Conservation (phyloP, 2,329 filamentous ascomycete species). For the Dryadomyces sulphureus region DNA sequence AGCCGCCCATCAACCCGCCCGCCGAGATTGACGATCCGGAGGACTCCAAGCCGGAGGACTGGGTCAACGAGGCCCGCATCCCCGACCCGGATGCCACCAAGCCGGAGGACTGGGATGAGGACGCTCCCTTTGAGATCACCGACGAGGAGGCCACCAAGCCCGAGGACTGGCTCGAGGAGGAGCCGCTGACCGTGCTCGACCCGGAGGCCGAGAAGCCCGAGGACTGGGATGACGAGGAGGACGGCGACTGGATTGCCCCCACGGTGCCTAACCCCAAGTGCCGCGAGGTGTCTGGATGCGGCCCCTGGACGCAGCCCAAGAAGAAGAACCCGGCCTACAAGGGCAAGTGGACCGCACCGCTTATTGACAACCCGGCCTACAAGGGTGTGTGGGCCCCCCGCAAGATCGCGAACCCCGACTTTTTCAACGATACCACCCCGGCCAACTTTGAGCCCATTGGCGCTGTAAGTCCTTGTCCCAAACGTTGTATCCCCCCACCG, state of each 20-base stretch:
- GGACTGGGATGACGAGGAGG: slow-evolving; percentile 99
- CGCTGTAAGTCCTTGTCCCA: slow-evolving; percentile 51
- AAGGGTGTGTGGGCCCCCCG: slow-evolving; percentile 89
- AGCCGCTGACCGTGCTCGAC: slow-evolving; percentile 71
- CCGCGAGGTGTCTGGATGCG: slow-evolving; percentile 81
- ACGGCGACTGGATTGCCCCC: slow-evolving; percentile 90
- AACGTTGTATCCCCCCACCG: slow-evolving; percentile 3
- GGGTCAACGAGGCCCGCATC: slow-evolving; percentile 90
- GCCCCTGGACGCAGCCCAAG: slow-evolving; percentile 80
- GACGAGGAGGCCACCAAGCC: slow-evolving; percentile 86
- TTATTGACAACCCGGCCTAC: slow-evolving; percentile 95
- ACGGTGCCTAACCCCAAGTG: slow-evolving; percentile 94
- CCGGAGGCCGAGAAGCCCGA: slow-evolving; percentile 95
- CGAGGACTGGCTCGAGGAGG: slow-evolving; percentile 90
- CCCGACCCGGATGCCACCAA: slow-evolving; percentile 85
- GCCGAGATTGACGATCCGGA: slow-evolving; percentile 92
- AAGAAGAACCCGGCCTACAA: slow-evolving; percentile 95
- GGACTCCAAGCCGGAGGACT: slow-evolving; percentile 86
- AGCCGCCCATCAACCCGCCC: slow-evolving; percentile 79
- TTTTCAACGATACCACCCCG: slow-evolving; percentile 93
- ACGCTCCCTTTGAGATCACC: slow-evolving; percentile 89
- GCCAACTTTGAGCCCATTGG: slow-evolving; percentile 97
- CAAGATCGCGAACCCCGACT: slow-evolving; percentile 95
- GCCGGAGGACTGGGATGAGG: slow-evolving; percentile 98
- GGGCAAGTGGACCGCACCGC: slow-evolving; percentile 92